phyloP scores from a whole-genome alignment of 2,329 filamentous ascomycete genomes.

The Helotiales sp. region DNA sequence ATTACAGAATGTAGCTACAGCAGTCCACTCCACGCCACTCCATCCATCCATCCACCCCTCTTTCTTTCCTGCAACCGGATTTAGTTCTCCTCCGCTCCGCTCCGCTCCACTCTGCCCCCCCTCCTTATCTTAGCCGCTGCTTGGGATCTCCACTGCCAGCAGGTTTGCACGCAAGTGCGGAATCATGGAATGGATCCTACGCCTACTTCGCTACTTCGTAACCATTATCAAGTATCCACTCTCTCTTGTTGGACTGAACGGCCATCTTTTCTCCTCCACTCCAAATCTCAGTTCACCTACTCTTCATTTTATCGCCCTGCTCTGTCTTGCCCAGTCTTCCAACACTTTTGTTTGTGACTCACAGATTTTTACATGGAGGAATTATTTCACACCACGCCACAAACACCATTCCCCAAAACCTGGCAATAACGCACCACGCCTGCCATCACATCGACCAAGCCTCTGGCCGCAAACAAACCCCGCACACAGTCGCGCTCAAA shows the following conservation, averaged over 20 bases:
- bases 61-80: neutral
- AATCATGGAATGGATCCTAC: no score
- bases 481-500: conserved; percentile 25
- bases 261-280: neutral
- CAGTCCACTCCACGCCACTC: no score
- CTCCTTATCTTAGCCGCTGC: conserved; percentile 13
- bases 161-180: neutral
- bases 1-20: neutral
- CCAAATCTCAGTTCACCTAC: neutral
- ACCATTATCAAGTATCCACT: neutral
- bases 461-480: conserved; percentile 22
- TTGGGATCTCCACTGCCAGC: conserved; percentile 1
- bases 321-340: neutral
- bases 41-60: neutral
- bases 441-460: conserved; percentile 2
- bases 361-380: conserved; percentile 26
- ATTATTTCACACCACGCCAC: conserved; percentile 23
- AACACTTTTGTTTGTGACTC: conserved; percentile 15
- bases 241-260: neutral
- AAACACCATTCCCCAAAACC: conserved; percentile 28
- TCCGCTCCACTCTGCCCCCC: neutral
- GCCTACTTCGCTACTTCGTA: no score
- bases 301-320: neutral
- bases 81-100: conserved; percentile 6
- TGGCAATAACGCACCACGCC: conserved; percentile 26